Evolutionary conservation across 176 grass and related monocot species (phyloP), one percentile per base, ranked within the genome.

Genomic region (Hordeum marinum): DNA sequence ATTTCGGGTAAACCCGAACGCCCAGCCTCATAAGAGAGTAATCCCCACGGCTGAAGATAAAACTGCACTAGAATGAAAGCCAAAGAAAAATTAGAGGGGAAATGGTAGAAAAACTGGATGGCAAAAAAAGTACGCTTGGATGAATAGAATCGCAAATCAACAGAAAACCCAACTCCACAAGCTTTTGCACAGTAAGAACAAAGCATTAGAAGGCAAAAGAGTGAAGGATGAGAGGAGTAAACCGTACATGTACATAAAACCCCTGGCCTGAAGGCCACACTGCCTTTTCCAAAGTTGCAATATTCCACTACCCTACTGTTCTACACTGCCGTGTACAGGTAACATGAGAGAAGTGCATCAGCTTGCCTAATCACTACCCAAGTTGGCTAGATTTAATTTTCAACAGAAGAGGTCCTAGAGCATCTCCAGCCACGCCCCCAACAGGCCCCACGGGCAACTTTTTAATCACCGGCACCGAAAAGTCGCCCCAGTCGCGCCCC

Each of bases 151-250:
- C 50, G 6, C 50, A 55, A 25, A 62, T 26, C 23, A 26, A 62
- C 59, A 60, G 8, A 50, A 50, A 32, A 70, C 32, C 50, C 7
- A 76, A 54, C 43, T 54, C 79, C 27, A 21, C 13, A 80, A 63
- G 75, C 50, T 85, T 36, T 86, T 46, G 54, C 31, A 80, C 21
- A 80, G 14, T n/a, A 80, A 63, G 15, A 80, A 74, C 31, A 64
- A 50, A 25, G 31, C 69, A 10, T 50, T 37, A 45, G 15, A 80
- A 86, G 57, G 67, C n/a, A 63, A 80, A 70, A 80, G 46, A 40
- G 29, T 61, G 15, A 77, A 50, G 42, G 32, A 32, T 55, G 15
- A 11, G 31, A 73, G n/a, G 75, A 42, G 21, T 46, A 26, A 62
- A 87, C 11, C n/a, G 7, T 59, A 79, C 40, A 32, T 24, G 31